Base-by-base conservation (phyloP, 768 basidiomycete genomes). In the Suillus subaureus region DNA sequence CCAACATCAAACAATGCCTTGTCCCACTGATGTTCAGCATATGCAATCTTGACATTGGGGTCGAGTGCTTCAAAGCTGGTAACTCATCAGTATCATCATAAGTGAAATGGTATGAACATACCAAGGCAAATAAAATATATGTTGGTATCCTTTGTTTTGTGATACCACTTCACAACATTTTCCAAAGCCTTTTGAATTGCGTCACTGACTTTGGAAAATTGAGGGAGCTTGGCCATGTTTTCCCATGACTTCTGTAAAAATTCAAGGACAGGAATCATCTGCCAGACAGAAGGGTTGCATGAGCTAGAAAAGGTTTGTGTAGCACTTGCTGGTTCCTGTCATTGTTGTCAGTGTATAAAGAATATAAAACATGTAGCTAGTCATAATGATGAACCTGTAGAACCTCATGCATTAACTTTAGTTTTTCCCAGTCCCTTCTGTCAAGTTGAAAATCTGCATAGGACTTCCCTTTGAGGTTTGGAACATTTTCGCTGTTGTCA, bases 401-500 rank as follows among this genome's bases (percentile, higher is more conserved):
- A 75, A 71, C 51, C 74, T 71, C 12, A 1, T 70, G 64, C 12
- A 77, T 73, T 12, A 73, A 65, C 12, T 57, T 64, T 3, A 78
- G 61, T 37, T 67, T 65, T 26, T 68, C 66, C 74, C 77, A 78
- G 56, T 78, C 74, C 12, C 61, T 26, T 2, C 31, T 4, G 13
- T 64, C n/a, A 0, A 77, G 66, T 35, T 56, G 57, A 60, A 70
- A 77, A 55, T 75, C 68, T n/a, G 61, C 61, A 66, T 77, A 77
- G n/a, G 39, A 56, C 67, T 74, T 75, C 12, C 70, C 70, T 51
- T 52, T 62, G 26, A 78, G 66, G 1, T 70, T 70, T 2, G 71
- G 76, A n/a, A 77, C 61, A 40, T 74, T 57, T 7, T 43, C 37
- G 21, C 67, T 69, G 18, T 68, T 64, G 66, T 77, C 74, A 49